These are phyloP conservation scores for Globisporangium irregulare DNA, from an alignment of 352 stramenopile genomes.

Conservation along the genomic window DNA sequence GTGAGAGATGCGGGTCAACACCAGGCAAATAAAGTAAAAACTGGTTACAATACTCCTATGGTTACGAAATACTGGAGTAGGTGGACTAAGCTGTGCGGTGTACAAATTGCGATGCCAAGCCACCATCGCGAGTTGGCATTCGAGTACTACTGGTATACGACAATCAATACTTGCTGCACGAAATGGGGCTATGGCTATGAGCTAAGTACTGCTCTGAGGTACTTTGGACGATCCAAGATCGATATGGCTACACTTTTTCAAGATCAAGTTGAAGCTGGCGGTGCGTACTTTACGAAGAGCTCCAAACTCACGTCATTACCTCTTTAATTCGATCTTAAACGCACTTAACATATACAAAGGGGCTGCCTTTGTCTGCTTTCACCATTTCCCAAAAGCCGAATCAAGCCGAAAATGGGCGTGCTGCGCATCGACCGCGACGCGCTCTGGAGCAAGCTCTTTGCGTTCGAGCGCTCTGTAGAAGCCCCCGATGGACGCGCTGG, in stretches of 20 bases:
- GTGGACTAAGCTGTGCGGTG: background rate
- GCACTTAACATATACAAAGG: background rate
- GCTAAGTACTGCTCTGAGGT: no score
- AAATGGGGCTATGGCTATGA: background rate
- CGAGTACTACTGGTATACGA: background rate
- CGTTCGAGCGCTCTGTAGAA: conserved; percentile 38
- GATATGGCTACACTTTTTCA: background rate
- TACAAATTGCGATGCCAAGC: background rate
- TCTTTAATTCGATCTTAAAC: background rate
- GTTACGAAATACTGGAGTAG: background rate
- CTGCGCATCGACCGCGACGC: conserved; percentile 58
- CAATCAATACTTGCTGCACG: background rate
- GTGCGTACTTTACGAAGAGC: background rate
- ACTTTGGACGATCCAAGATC: no score
- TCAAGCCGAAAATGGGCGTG: conserved; percentile 15
- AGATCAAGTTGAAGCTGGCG: background rate
- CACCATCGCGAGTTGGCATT: background rate
- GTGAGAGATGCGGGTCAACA: background rate
- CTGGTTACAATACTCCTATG: background rate
- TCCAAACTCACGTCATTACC: background rate
- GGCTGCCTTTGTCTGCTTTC: background rate
- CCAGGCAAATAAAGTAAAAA: background rate
- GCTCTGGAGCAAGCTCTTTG: conserved; percentile 70
- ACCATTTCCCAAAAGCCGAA: background rate
- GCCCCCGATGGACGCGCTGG: conserved; percentile 3